Evolutionary conservation across 345 rosid genomes (phyloP).

Genomic region (Citrus medica): DNA sequence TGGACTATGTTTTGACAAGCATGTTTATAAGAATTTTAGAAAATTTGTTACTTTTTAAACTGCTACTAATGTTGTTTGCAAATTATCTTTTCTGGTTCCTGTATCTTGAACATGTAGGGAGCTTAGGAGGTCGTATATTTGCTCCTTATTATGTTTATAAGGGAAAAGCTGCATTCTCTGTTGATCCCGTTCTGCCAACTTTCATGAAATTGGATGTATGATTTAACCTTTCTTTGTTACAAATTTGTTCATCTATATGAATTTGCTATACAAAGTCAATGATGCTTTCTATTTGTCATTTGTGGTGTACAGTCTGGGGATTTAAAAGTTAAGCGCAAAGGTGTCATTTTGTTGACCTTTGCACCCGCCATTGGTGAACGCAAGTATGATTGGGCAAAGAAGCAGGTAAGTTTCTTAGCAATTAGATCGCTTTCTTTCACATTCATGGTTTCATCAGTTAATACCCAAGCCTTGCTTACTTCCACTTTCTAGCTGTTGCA

Average conservation of each 20-base stretch:
- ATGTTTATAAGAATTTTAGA: neutral
- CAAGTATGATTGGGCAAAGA: constrained; percentile 79
- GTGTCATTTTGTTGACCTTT: constrained; percentile 73
- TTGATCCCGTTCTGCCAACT: constrained; percentile 68
- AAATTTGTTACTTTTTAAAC: neutral
- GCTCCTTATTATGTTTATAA: constrained; percentile 77
- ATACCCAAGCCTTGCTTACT: neutral
- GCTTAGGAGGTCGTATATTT: constrained; percentile 43
- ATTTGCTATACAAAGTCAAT: neutral
- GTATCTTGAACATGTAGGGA: constrained; percentile 22
- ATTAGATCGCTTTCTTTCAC: neutral
- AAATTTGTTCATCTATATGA: neutral
- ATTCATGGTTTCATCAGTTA: neutral
- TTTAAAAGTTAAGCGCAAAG: constrained; percentile 61
- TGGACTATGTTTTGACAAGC: neutral
- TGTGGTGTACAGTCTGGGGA: constrained; percentile 45
- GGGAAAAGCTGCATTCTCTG: constrained; percentile 87
- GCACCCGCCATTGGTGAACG: constrained; percentile 81
- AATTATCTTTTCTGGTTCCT: neutral
- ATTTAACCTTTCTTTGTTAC: neutral
- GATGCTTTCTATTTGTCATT: neutral
- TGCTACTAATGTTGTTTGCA: neutral
- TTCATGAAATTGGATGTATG: constrained; percentile 56
- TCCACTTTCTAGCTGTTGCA: neutral
- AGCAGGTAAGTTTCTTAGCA: constrained; percentile 49